Percentiles rank a stretch among this genome's conserved stretches.
These are phyloP conservation scores for Prunus armeniaca DNA, from an alignment of 306 rosid species.

Conservation along the genomic window DNA sequence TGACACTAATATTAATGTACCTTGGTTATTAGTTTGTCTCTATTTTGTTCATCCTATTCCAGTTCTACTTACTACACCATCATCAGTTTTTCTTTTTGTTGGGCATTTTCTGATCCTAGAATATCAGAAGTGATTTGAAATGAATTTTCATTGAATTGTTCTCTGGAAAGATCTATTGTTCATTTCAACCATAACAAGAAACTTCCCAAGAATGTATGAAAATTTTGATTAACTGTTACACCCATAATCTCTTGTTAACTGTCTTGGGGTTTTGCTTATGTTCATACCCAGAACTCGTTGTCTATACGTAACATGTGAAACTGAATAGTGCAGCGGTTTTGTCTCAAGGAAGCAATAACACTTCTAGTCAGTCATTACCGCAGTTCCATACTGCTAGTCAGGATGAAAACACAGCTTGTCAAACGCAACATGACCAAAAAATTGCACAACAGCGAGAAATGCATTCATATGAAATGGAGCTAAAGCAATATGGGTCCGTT, in stretches of 20 bases:
- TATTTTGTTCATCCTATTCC: not conserved
- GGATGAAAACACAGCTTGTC: constrained; percentile 48
- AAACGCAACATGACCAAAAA: constrained; percentile 50
- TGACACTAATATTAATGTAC: not conserved
- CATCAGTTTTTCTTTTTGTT: not conserved
- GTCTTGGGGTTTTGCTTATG: not conserved
- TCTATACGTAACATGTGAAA: not conserved
- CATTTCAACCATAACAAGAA: not conserved
- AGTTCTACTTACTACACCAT: not conserved
- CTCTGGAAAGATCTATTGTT: not conserved
- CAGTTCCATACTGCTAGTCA: constrained; percentile 35
- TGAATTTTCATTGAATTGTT: not conserved
- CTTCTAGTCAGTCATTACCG: constrained; percentile 54
- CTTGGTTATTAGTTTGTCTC: not conserved
- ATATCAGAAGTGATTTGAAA: not conserved
- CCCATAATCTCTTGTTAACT: not conserved
- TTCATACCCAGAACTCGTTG: not conserved
- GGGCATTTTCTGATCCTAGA: not conserved
- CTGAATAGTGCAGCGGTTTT: constrained; percentile 34
- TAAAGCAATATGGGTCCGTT: constrained; percentile 43
- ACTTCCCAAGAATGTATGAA: not conserved
- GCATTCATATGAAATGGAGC: constrained; percentile 54
- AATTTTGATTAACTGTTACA: not conserved
- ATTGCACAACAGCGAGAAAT: constrained; percentile 47
- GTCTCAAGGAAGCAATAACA: constrained; percentile 51